phyloP scores from a whole-genome alignment of 2,329 filamentous ascomycete genomes.

The Alternaria novae-zelandiae region DNA sequence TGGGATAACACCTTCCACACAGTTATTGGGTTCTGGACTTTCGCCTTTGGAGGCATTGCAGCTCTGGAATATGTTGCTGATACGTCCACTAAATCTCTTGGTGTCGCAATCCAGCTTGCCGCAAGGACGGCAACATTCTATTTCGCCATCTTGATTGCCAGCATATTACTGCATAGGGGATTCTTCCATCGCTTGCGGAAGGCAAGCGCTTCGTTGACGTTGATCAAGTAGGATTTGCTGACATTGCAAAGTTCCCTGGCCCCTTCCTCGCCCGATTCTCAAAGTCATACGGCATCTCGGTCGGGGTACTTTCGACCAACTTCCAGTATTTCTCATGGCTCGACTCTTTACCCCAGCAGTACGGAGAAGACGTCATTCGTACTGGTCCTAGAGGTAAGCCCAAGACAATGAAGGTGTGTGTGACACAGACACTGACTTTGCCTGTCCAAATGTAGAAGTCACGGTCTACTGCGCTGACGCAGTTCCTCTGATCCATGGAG shows the following conservation, averaged over 20 bases:
- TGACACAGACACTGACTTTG: background rate
- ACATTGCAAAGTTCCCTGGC: slow-evolving; percentile 41
- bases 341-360: slow-evolving; percentile 34
- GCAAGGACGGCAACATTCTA: slow-evolving; percentile 25
- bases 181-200: slow-evolving; percentile 50
- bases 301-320: slow-evolving; percentile 23
- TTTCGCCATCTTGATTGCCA: slow-evolving; percentile 31
- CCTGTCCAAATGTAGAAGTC: slow-evolving; percentile 24
- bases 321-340: slow-evolving; percentile 34
- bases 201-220: slow-evolving; percentile 14
- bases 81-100: slow-evolving; percentile 11
- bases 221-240: background rate
- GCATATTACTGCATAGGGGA: slow-evolving; percentile 49
- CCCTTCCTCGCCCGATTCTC: slow-evolving; percentile 46
- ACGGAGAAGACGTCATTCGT: slow-evolving; percentile 41
- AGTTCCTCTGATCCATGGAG: slow-evolving; percentile 36
- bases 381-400: slow-evolving; percentile 35
- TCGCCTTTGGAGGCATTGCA: slow-evolving; percentile 24
- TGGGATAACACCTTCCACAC: slow-evolving; percentile 29
- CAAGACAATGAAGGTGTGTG: background rate
- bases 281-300: slow-evolving; percentile 48
- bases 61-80: slow-evolving; percentile 23
- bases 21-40: slow-evolving; percentile 19
- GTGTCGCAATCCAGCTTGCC: slow-evolving; percentile 13
- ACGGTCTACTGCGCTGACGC: slow-evolving; percentile 38